phyloP scores from a whole-genome alignment of 495 filamentous ascomycete genomes.

The Hypoxylon fuscum region DNA sequence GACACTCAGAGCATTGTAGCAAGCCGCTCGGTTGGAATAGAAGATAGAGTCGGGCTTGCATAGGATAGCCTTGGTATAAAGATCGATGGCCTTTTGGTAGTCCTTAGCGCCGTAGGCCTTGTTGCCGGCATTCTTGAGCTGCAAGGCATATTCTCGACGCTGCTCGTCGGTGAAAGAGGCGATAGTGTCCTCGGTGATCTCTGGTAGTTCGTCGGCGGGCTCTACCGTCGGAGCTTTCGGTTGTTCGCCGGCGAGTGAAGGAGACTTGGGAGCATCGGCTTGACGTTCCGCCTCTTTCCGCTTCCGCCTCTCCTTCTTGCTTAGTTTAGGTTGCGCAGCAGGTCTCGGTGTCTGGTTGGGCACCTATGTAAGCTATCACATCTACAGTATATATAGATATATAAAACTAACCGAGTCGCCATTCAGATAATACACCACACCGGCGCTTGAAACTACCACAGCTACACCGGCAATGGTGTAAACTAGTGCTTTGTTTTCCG shows the following conservation, averaged over 20 bases:
- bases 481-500: slow-evolving; percentile 92
- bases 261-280: slow-evolving; percentile 54
- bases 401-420: slow-evolving; percentile 48
- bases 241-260: slow-evolving; percentile 47
- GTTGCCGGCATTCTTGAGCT: slow-evolving; percentile 95
- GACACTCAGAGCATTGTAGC: slow-evolving; percentile 88
- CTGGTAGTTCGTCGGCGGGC: slow-evolving; percentile 78
- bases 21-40: slow-evolving; percentile 98
- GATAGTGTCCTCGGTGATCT: slow-evolving; percentile 83
- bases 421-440: slow-evolving; percentile 87
- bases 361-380: no score
- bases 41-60: slow-evolving; percentile 98
- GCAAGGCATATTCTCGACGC: slow-evolving; percentile 83
- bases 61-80: slow-evolving; percentile 94
- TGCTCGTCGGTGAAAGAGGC: slow-evolving; percentile 73
- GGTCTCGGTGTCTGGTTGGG: slow-evolving; percentile 40
- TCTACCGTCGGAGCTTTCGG: slow-evolving; percentile 66
- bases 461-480: slow-evolving; percentile 96
- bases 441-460: slow-evolving; percentile 87
- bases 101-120: slow-evolving; percentile 94
- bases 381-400: neutral
- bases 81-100: slow-evolving; percentile 87
- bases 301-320: slow-evolving; percentile 69
- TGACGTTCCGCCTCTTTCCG: slow-evolving; percentile 77
- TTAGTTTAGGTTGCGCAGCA: slow-evolving; percentile 49